A percentile compares a stretch with the other conserved stretches of the same genome.
phyloP scores from a whole-genome alignment of 2,329 filamentous ascomycete genomes.

The Aspergillus sojae region DNA sequence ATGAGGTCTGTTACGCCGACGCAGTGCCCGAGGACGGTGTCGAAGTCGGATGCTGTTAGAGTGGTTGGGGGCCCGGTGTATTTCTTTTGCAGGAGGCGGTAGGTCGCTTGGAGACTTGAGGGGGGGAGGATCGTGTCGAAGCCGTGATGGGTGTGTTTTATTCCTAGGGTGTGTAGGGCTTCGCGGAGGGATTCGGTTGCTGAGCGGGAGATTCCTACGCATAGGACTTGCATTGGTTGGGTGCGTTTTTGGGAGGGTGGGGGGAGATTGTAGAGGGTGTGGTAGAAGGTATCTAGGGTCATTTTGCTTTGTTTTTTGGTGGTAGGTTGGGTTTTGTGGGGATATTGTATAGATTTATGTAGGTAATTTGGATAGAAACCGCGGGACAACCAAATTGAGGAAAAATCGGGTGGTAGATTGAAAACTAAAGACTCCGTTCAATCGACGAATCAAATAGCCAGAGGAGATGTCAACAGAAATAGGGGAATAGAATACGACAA shows the following conservation, averaged over 20 bases:
- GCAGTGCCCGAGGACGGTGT: slow-evolving; percentile 33
- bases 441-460: neutral
- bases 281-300: neutral
- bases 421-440: neutral
- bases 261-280: slow-evolving; percentile 12
- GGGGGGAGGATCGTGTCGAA: slow-evolving; percentile 13
- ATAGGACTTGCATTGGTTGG: slow-evolving; percentile 23
- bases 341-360: neutral
- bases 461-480: neutral
- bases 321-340: no score
- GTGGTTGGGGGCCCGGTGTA: slow-evolving; percentile 5
- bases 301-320: no score
- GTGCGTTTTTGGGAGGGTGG: slow-evolving; percentile 8
- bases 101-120: slow-evolving; percentile 6
- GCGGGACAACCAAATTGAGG: neutral
- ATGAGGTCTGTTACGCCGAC: slow-evolving; percentile 37
- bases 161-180: slow-evolving; percentile 27
- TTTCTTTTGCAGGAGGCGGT: slow-evolving; percentile 18
- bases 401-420: neutral
- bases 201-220: slow-evolving; percentile 26
- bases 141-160: slow-evolving; percentile 23
- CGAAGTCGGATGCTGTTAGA: slow-evolving; percentile 28
- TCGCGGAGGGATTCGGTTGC: slow-evolving; percentile 28
- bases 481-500: no score
- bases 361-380: no score